These are phyloP conservation scores for Naganishia cerealis DNA, from an alignment of 1,284 basidiomycete species.

Conservation along the genomic window DNA sequence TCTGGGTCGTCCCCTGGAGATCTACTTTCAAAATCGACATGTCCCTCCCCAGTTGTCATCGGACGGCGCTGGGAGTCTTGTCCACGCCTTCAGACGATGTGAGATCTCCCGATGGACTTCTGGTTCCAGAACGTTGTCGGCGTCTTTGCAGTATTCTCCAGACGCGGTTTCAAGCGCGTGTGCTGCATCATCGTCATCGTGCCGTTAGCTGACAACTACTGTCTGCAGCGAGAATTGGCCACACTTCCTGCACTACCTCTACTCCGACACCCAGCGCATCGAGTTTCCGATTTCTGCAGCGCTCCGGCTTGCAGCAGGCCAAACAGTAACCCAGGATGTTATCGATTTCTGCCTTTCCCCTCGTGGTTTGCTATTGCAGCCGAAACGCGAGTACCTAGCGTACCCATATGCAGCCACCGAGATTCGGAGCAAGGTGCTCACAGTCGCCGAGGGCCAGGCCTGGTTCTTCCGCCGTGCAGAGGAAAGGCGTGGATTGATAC, in stretches of 20 bases:
- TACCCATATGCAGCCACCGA: background rate
- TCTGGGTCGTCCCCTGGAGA: no score
- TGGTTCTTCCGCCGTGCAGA: background rate
- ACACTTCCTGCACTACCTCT: background rate
- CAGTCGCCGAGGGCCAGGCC: background rate
- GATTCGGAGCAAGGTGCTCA: background rate
- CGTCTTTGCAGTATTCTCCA: background rate
- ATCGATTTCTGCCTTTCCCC: conserved; percentile 3
- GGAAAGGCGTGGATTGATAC: background rate
- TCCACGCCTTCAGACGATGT: no score
- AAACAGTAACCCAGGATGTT: background rate
- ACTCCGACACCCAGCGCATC: background rate
- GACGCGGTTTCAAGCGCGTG: background rate
- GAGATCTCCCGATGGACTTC: no score
- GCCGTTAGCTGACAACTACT: background rate
- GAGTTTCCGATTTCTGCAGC: background rate
- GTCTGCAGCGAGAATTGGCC: background rate
- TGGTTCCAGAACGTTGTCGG: background rate
- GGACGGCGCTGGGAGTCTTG: no score
- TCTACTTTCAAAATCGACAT: no score
- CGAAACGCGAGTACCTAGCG: background rate
- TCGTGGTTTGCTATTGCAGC: background rate
- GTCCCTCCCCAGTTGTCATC: no score
- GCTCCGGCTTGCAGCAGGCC: background rate
- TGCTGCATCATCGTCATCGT: background rate